Evolutionary conservation across 2,329 filamentous ascomycete genomes (phyloP).

Genomic region (Neopestalotiopsis rosae): DNA sequence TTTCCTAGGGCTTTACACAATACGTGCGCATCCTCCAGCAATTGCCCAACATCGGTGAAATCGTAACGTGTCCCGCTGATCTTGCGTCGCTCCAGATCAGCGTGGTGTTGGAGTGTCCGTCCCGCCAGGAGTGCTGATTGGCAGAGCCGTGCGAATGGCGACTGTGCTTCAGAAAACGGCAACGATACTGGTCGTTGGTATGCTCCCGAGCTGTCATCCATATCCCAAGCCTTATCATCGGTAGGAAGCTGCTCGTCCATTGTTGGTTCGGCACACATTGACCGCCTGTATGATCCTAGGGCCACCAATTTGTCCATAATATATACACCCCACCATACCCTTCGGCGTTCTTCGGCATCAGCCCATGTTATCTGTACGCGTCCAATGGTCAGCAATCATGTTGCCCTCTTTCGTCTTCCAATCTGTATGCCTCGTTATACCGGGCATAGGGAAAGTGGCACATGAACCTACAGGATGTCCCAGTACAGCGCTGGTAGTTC

Average conservation of each 20-base stretch:
- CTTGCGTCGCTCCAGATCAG: constrained; percentile 19
- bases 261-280: constrained; percentile 43
- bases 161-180: constrained; percentile 49
- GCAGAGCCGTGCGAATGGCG: constrained; percentile 56
- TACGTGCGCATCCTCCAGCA: constrained; percentile 24
- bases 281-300: constrained; percentile 36
- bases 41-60: constrained; percentile 22
- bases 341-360: constrained; percentile 50
- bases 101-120: constrained; percentile 32
- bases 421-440: background rate
- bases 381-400: background rate
- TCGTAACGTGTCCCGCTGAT: constrained; percentile 23
- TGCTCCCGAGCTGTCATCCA: constrained; percentile 38
- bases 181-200: constrained; percentile 40
- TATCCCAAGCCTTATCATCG: constrained; percentile 47
- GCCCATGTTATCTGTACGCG: constrained; percentile 46
- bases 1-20: constrained; percentile 19
- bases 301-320: constrained; percentile 46
- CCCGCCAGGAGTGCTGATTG: constrained; percentile 42
- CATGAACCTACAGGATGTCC: constrained; percentile 36
- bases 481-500: constrained; percentile 42
- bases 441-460: background rate
- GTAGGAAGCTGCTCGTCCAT: constrained; percentile 37
- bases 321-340: constrained; percentile 55
- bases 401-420: background rate